phyloP scores from a whole-genome alignment of 177 flowering plant species.

The Telopea speciosissima region DNA sequence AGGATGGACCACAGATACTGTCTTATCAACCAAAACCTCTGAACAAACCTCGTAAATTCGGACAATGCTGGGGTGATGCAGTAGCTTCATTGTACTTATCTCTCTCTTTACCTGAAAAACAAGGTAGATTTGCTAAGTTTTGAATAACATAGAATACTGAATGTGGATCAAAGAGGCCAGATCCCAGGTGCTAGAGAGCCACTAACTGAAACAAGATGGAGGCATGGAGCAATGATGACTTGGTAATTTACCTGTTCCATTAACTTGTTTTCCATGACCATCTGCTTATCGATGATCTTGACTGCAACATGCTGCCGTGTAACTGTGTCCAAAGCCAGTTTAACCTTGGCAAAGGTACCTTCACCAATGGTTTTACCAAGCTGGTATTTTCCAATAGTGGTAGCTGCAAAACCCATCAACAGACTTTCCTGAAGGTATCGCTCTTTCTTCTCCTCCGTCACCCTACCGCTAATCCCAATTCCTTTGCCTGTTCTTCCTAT shows the following conservation, averaged over 20 bases:
- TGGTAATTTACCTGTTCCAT: conserved; percentile 39
- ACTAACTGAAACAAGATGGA: not conserved
- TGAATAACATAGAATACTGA: not conserved
- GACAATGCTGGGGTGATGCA: conserved; percentile 78
- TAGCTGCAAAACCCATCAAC: conserved; percentile 41
- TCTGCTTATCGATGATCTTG: conserved; percentile 69
- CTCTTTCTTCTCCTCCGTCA: not conserved
- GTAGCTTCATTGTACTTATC: conserved; percentile 76
- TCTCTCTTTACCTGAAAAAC: conserved; percentile 68
- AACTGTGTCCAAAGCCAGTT: conserved; percentile 47
- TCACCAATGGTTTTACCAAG: conserved; percentile 64
- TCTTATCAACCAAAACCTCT: not conserved
- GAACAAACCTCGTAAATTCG: conserved; percentile 58
- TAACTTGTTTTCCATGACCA: conserved; percentile 52
- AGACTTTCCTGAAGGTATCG: not conserved
- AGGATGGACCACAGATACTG: not conserved
- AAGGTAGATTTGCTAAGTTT: not conserved
- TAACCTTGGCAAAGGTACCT: conserved; percentile 85
- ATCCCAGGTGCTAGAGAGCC: not conserved
- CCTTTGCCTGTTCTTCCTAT: not conserved
- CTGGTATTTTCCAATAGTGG: conserved; percentile 62
- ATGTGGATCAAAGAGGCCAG: not conserved
- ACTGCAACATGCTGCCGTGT: conserved; percentile 52
- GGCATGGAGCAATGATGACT: too few relatives aligned
- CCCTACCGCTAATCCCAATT: not conserved